A percentile compares a stretch with the other conserved stretches of the same genome.
phyloP scores from a whole-genome alignment of 2,329 filamentous ascomycete species.

The Chaetomiaceae sp. region DNA sequence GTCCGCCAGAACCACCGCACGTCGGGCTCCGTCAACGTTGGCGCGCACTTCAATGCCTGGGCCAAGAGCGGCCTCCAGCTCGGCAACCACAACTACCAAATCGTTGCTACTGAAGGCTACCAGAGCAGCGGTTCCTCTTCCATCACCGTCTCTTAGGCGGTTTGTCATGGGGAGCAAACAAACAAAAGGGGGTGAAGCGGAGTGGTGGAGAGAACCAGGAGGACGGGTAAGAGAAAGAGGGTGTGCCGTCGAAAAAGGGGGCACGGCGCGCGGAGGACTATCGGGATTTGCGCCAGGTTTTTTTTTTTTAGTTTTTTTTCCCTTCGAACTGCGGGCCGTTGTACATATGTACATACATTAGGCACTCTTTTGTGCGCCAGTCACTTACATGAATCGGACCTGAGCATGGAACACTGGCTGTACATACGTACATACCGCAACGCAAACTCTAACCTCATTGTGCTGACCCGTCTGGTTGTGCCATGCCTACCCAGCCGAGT shows the following conservation, averaged over 20 bases:
- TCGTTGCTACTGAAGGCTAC: conserved; percentile 49
- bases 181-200: too few species aligned
- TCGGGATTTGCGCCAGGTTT: neutral
- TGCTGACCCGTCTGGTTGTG: too few species aligned
- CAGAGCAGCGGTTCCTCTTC: conserved; percentile 19
- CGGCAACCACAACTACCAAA: conserved; percentile 49
- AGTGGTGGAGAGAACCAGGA: neutral
- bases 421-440: too few species aligned
- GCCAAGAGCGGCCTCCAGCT: conserved; percentile 40
- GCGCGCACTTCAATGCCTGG: conserved; percentile 52
- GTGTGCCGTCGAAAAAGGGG: neutral
- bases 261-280: neutral
- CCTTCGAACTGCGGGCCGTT: neutral
- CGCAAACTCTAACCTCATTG: too few species aligned
- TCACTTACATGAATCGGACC: neutral
- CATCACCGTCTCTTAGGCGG: conserved; percentile 14
- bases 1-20: conserved; percentile 44
- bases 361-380: neutral
- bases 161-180: neutral
- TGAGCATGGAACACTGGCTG: neutral
- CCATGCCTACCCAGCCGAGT: too few species aligned
- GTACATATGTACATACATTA: too few species aligned
- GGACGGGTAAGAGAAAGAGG: neutral
- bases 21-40: conserved; percentile 45
- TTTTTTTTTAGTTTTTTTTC: neutral